A percentile compares a stretch with the other conserved stretches of the same genome.
phyloP scores from a whole-genome alignment of 2,329 filamentous ascomycete genomes.

The Epicoccum nigrum region DNA sequence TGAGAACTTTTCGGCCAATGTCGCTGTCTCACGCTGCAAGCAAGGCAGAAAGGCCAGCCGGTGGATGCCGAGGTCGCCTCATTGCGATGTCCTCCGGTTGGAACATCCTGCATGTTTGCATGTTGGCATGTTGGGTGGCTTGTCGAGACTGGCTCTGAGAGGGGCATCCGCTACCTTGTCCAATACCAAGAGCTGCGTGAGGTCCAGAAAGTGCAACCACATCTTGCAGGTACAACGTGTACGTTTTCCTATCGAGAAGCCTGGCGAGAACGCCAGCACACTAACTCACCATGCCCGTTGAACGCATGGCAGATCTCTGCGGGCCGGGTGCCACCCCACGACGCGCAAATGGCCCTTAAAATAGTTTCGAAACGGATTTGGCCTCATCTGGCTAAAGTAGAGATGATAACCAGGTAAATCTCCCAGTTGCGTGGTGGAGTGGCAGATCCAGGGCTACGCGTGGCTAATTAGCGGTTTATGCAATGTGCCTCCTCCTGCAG shows the following conservation, averaged over 20 bases:
- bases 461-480: conserved; percentile 27
- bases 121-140: conserved; percentile 2
- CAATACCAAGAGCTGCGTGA: conserved; percentile 17
- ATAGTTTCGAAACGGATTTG: conserved; percentile 35
- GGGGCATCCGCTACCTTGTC: conserved; percentile 13
- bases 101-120: conserved; percentile 3
- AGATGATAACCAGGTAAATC: conserved; percentile 24
- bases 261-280: conserved; percentile 18
- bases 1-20: conserved; percentile 7
- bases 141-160: conserved; percentile 3
- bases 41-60: conserved; percentile 9
- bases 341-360: conserved; percentile 31
- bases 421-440: conserved; percentile 12
- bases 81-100: conserved; percentile 7
- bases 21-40: conserved; percentile 11
- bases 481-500: conserved; percentile 27
- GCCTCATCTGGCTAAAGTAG: conserved; percentile 21
- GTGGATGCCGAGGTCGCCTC: conserved; percentile 2
- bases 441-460: conserved; percentile 17
- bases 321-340: conserved; percentile 23
- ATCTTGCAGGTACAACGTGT: conserved; percentile 24
- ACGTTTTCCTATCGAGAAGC: conserved; percentile 11
- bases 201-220: conserved; percentile 11
- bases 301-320: conserved; percentile 15
- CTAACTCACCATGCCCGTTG: conserved; percentile 15